A percentile compares a stretch with the other conserved stretches of the same genome.
Evolutionary conservation across 441 rosid genomes (phyloP).

Genomic region (Arabidopsis lyrata): DNA sequence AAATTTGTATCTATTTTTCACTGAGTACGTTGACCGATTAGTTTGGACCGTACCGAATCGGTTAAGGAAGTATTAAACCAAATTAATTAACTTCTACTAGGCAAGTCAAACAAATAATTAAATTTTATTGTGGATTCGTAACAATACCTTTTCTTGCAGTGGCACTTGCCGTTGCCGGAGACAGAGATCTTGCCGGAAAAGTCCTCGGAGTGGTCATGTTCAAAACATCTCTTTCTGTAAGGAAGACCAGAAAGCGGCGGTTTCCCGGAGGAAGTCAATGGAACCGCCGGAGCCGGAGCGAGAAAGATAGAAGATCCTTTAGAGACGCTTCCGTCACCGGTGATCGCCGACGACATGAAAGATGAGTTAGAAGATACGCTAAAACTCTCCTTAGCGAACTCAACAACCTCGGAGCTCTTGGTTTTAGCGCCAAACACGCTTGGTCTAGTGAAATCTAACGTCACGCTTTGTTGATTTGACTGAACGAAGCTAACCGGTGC

Average conservation of each 20-base stretch:
- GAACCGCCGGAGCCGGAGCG: slow-evolving; percentile 47
- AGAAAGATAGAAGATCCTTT: slow-evolving; percentile 72
- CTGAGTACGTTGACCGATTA: not conserved
- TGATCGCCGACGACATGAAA: slow-evolving; percentile 80
- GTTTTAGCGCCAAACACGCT: slow-evolving; percentile 50
- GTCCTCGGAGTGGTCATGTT: slow-evolving; percentile 62
- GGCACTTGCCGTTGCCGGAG: slow-evolving; percentile 69
- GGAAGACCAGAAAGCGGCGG: slow-evolving; percentile 71
- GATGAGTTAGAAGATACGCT: slow-evolving; percentile 82
- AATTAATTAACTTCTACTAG: not conserved
- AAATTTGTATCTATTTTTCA: not conserved
- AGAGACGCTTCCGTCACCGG: slow-evolving; percentile 90
- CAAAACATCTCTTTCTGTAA: slow-evolving; percentile 69
- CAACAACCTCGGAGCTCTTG: slow-evolving; percentile 53
- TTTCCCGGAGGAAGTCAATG: slow-evolving; percentile 57
- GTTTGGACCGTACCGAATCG: not conserved
- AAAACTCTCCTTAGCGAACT: slow-evolving; percentile 69
- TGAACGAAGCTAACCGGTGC: slow-evolving; percentile 47
- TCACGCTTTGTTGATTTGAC: slow-evolving; percentile 60
- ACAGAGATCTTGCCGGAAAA: slow-evolving; percentile 66
- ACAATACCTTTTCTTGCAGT: slow-evolving; percentile 84
- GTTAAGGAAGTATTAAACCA: not conserved
- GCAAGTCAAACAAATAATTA: not conserved
- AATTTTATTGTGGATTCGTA: not conserved
- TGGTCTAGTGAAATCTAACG: slow-evolving; percentile 80